A percentile compares a stretch with the other conserved stretches of the same genome.
phyloP scores from a whole-genome alignment of 768 basidiomycete species.

The Leccinum ochraceum region DNA sequence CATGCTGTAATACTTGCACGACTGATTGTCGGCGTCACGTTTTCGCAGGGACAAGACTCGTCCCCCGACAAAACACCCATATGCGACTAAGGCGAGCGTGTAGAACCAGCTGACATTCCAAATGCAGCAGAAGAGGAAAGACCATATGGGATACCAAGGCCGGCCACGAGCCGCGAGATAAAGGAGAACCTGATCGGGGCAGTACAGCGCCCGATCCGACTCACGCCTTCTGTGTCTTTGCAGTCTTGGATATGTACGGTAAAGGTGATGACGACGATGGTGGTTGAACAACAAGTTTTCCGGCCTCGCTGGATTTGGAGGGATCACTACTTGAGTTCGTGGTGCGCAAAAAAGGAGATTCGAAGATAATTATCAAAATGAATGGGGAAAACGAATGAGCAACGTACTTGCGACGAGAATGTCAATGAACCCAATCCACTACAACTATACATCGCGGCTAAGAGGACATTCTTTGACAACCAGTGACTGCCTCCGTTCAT shows the following conservation, averaged over 20 bases:
- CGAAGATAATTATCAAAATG: too few species aligned
- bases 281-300: conserved; percentile 30
- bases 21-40: conserved; percentile 32
- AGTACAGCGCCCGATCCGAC: conserved; percentile 25
- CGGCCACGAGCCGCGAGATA: conserved; percentile 35
- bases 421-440: too few species aligned
- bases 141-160: conserved; percentile 39
- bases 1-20: conserved; percentile 41
- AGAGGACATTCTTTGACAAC: conserved; percentile 40
- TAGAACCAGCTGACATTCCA: conserved; percentile 38
- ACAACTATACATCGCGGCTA: conserved; percentile 37
- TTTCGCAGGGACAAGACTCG: conserved; percentile 32
- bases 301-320: conserved; percentile 28
- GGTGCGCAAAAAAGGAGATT: conserved; percentile 5
- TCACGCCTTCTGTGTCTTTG: conserved; percentile 46
- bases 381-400: not conserved
- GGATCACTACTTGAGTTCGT: not conserved
- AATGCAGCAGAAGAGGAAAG: conserved; percentile 31
- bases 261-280: conserved; percentile 34
- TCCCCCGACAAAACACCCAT: conserved; percentile 36
- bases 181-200: conserved; percentile 46
- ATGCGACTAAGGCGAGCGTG: conserved; percentile 29
- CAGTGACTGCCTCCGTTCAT: conserved; percentile 38
- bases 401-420: conserved; percentile 39
- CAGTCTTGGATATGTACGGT: conserved; percentile 55